Base-by-base conservation (phyloP, 2,329 filamentous ascomycete genomes). In the Fusarium sacchari region DNA sequence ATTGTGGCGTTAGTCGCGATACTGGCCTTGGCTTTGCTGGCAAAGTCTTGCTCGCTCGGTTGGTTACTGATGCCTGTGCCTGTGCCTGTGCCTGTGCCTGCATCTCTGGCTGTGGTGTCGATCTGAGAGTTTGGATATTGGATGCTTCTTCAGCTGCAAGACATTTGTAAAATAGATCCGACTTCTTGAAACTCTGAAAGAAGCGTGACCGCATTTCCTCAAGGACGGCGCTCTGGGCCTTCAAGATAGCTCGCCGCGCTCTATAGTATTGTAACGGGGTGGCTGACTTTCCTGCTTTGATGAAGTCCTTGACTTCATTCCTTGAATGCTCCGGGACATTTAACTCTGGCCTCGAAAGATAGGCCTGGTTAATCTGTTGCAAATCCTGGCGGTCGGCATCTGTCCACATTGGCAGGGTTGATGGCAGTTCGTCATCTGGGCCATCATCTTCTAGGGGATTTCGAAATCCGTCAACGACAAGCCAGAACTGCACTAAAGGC, bases 141-240 rank as follows among this genome's bases (percentile, higher is more conserved):
- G 88, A 86, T 46, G 89, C 87, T 82, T 97, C 95, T 78, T 97
- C 94, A 18, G 96, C 93, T 13, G 96, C 94, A 3, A 99, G 87
- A 80, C 95, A 98, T 81, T 99, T 99, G 86, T 96, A 98, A 81
- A 95, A 99, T 2, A 99, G 83, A 79, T 98, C 96, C 0, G 96
- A 97, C 76, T 91, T 93, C 79, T 95, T 97, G 85, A 99, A 99
- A 26, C 89, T 90, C 24, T 93, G 91, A 72, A 96, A 96, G 79
- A 97, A 90, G 20, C 88, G 90, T 28, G 90, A 90, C 78, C 95
- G 92, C 90, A 99, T 94, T 76, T 93, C 91, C 69, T 97, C 93
- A 64, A 98, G 88, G 0, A 95, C 93, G 5, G 90, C 88, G 24
- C 94, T 96, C 80, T 99, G 96, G 1, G 94, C 92, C 69, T 89